Evolutionary conservation across 2,329 filamentous ascomycete genomes (phyloP), one percentile per base, ranked within the genome.

Genomic region (Endocalyx cinctus): DNA sequence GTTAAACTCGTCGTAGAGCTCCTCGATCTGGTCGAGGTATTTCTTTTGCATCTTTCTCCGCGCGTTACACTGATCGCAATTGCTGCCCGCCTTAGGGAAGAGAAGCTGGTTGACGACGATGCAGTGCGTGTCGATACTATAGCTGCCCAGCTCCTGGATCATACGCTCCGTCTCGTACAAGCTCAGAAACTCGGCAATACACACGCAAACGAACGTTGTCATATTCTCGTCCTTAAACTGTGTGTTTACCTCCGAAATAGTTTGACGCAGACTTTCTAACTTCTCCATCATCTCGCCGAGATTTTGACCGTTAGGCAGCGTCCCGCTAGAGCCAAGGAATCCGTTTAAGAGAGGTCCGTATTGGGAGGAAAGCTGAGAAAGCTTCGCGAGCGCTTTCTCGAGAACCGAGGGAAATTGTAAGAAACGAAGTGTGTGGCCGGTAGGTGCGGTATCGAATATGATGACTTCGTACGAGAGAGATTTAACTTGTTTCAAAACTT

Each of bases 161-260:
- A 98, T 97, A 53, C 92, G 85, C 72, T 98, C 92, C 42, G 92
- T 98, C 74, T 98, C 92, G 69, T 98, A 98, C 33, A 98, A 74
- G 23, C 83, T 89, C 51, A 98, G 64, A 69, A 98, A 98, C 66
- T 98, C 92, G 33, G 92, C 87, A 60, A 98, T 98, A 63, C 92
- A 95, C 41, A 98, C 92, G 60, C 92, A 97, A 34, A 98, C 88
- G 56, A 98, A 98, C 0, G 92, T 98, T 15, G 89, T 96, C 52
- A 96, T 77, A 47, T 88, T 84, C 36, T 92, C 82, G 58, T 98
- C 86, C 72, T 98, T 96, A 77, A 98, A 98, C 64, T 98, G 92
- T 31, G 85, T 77, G 69, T 98, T 98, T 54, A 98, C 92, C 61
- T 98, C 92, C 50, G 78, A 72, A 50, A 98, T 98, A 20, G 92